Base-by-base conservation (phyloP, 2,329 filamentous ascomycete species). In the Nemania serpens region DNA sequence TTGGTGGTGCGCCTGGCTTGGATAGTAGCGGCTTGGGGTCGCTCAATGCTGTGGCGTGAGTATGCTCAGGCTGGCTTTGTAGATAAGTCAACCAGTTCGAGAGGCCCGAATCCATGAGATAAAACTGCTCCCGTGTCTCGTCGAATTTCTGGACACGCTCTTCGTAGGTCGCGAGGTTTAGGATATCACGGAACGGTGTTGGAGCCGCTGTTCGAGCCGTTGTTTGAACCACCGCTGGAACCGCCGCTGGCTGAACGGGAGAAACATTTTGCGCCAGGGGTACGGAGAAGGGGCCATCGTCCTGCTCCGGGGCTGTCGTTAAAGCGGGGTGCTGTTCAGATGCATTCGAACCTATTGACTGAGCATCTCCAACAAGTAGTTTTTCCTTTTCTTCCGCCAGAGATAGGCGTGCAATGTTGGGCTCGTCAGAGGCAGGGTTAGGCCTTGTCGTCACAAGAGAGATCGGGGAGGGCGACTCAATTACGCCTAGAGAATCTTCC, bases 61-160 rank as follows among this genome's bases (percentile, higher is more conserved):
- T 73, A 66, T 85, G 79, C 62, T 86, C 84, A 0, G 81, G 77
- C 63, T 80, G 75, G 5, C 70, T 68, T 57, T 79, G 76, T 64
- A 85, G 71, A n/a, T 74, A 68, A 1, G 68, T 57, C 20, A 88
- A 75, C 86, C 86, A 88, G 36, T 78, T 75, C 2, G 77, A 80
- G n/a, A 98, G 78, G 1, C 93, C 92, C 5, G 90, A 90, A 61
- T 97, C 87, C 72, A 89, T 86, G 12, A 77, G 75, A 0, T 89
- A 88, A 73, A 93, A 92, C 47, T 90, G 84, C 15, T 84, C 78
- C 46, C 91, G 85, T 0, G 90, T 89, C 59, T 89, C 84, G 60
- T 91, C 85, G 73, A 91, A 96, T 13, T 87, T 88, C 45, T 82
- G 79, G 61, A 95, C 90, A 18, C 93, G 87, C 66, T 95, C 88